Base-by-base conservation (phyloP, 2,329 filamentous ascomycete species). In the Didymosphaeria variabile region DNA sequence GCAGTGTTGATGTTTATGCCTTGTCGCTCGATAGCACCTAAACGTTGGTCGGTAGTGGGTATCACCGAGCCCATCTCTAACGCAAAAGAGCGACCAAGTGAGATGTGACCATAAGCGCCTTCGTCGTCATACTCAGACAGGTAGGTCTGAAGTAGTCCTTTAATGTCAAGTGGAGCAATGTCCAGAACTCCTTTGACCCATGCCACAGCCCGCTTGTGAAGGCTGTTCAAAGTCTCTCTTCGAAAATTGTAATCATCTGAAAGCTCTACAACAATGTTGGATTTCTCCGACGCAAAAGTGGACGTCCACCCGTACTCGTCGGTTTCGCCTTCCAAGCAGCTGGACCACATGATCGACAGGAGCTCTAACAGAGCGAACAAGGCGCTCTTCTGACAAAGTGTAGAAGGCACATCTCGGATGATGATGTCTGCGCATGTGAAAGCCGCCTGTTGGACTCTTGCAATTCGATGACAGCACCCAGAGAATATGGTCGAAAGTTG, bases 91-190 rank as follows among this genome's bases (percentile, higher is more conserved):
- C 96, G 87, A 12, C 95, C 96, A 17, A 99, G 84, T 0, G 94
- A 94, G 63, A 98, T 89, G 76, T 97, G 93, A 0, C 94, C 95
- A 73, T 97, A 97, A 1, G 90, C 89, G 53, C 91, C 92, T 66
- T 97, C 92, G 67, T 98, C 94, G 63, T 96, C 91, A 69, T 94
- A 97, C 68, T 97, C 94, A 0, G 96, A 97, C 17, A 99, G 85
- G 75, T 99, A 98, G 0, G 95, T 98, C 80, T 97, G 95, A 46
- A 99, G 84, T 21, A 99, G 84, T 0, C 96, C 95, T 79, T 99
- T 99, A 62, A 98, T 89, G 77, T 99, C 94, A 26, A 97, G 83
- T 6, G 95, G 94, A 2, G 96, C 93, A 51, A 97, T 86, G 67
- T 91, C 90, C 69, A 98, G 88, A 8, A 92, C 91, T 34, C 87